A percentile compares a stretch with the other conserved stretches of the same genome.
These are phyloP conservation scores for Coniferiporia weirii DNA, from an alignment of 1,284 basidiomycete species.

Conservation along the genomic window DNA sequence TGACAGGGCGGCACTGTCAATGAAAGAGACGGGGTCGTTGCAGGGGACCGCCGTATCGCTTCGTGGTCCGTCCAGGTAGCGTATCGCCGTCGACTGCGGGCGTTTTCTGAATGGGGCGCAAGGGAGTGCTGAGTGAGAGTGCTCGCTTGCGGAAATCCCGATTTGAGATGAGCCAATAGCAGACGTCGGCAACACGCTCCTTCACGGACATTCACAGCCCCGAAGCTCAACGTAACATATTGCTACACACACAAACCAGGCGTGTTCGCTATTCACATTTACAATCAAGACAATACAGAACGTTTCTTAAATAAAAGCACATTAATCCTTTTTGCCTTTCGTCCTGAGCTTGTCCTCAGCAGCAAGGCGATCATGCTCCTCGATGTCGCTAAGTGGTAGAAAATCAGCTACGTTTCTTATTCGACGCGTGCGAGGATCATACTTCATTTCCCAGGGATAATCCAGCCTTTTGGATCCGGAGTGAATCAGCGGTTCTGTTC, in stretches of 20 bases:
- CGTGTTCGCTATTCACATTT: background rate
- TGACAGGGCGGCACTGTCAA: background rate
- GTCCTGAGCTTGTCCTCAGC: constrained; percentile 24
- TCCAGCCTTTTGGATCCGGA: constrained; percentile 54
- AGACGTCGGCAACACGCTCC: background rate
- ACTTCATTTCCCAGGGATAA: constrained; percentile 81
- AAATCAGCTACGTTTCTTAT: constrained; percentile 18
- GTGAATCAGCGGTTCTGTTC: constrained; percentile 12
- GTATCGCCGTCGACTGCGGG: background rate
- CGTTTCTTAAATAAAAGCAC: background rate
- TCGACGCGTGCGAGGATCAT: constrained; percentile 27
- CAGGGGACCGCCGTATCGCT: background rate
- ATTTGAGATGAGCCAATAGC: constrained; percentile 3
- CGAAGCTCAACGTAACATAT: background rate
- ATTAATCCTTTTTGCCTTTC: background rate
- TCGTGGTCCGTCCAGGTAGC: too few species aligned
- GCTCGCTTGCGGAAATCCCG: background rate
- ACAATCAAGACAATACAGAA: background rate
- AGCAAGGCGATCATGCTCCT: constrained; percentile 68
- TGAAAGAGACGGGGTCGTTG: background rate
- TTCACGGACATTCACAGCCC: background rate
- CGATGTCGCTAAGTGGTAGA: constrained; percentile 54
- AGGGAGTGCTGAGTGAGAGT: constrained; percentile 7
- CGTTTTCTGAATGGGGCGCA: background rate
- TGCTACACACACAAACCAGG: background rate